Evolutionary conservation across 805 yeast species (phyloP), one percentile per base, ranked within the genome.

Genomic region (Candida xiaguanensis): DNA sequence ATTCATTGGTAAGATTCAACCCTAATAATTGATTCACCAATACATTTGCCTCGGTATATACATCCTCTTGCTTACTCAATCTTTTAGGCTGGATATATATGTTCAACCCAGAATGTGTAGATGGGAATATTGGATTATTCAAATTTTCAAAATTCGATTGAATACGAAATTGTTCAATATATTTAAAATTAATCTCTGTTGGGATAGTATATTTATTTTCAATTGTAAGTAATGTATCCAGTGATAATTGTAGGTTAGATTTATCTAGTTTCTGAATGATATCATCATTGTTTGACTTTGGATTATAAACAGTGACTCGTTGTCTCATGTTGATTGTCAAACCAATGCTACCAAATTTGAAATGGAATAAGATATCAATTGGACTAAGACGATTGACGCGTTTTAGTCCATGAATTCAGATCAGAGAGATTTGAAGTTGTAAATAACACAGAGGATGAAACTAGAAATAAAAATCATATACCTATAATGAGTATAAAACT

Each of bases 11-110:
- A 3, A 56, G 30, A 2, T 39, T 32, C 15, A 58, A 23, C 17
- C 56, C 59, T 11, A 61, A 48, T 4, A 52, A 26, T 5, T 47
- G 42, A 11, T 30, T 15, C 4, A 58, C 7, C 8, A 48, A 39
- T 6, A 14, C 30, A 23, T 39, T 38, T 11, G 53, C 44, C 32
- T 62, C 62, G 2, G 44, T 26, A 38, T 42, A 58, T 40, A 42
- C 36, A 5, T 41, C 50, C 8, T 38, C 46, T 4, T 40, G 38
- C 2, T 33, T 48, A n/a, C 45, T 42, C 8, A 47, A 20, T 1
- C 40, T 41, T 9, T 41, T 30, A 1, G 72, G 72, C 9, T 43
- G 47, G 1, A 54, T 61, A 44, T 65, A 63, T 2, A 66, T 44
- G 31, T 53, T 60, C 29, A 61, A 40, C 1, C 70, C 71, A 15